These are phyloP conservation scores for Hortaea sp. DNA, from an alignment of 2,329 filamentous ascomycete species.

Conservation along the genomic window DNA sequence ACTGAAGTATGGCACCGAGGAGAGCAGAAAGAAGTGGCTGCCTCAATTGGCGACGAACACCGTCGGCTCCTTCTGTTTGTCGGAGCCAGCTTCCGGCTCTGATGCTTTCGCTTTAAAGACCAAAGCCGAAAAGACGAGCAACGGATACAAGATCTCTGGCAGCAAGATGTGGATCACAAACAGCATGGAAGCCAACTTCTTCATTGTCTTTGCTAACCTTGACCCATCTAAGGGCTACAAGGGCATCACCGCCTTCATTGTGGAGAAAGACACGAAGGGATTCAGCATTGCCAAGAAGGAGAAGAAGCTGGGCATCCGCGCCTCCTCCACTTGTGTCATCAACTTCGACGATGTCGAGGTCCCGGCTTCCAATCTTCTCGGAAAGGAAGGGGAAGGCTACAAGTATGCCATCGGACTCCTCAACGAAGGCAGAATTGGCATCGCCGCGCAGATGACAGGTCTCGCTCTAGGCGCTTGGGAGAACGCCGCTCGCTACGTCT, in stretches of 20 bases:
- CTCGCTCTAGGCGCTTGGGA: constrained; percentile 90
- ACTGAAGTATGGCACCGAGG: constrained; percentile 69
- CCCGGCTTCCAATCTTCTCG: constrained; percentile 77
- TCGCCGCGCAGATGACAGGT: constrained; percentile 97
- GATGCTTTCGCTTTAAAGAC: constrained; percentile 94
- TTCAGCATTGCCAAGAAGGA: constrained; percentile 98
- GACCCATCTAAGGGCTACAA: constrained; percentile 89
- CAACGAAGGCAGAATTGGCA: constrained; percentile 96
- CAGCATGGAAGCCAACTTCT: constrained; percentile 83
- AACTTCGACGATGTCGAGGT: constrained; percentile 96
- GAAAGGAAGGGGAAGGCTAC: constrained; percentile 84
- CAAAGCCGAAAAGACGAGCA: constrained; percentile 71
- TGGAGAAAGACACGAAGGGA: constrained; percentile 80
- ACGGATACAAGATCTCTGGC: constrained; percentile 79
- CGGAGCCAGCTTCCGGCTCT: constrained; percentile 60
- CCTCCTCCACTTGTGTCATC: constrained; percentile 91
- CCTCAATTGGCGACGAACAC: constrained; percentile 84
- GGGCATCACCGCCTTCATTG: constrained; percentile 90
- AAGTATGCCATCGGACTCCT: constrained; percentile 92
- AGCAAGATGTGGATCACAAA: constrained; percentile 99
- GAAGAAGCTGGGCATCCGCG: constrained; percentile 96
- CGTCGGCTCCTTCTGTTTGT: constrained; percentile 44
- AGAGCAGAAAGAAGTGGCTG: constrained; percentile 74
- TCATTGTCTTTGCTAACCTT: constrained; percentile 96
- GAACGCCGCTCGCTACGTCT: constrained; percentile 87